These are phyloP conservation scores for Penicillium sp. DNA, from an alignment of 2,329 filamentous ascomycete species.

Conservation along the genomic window DNA sequence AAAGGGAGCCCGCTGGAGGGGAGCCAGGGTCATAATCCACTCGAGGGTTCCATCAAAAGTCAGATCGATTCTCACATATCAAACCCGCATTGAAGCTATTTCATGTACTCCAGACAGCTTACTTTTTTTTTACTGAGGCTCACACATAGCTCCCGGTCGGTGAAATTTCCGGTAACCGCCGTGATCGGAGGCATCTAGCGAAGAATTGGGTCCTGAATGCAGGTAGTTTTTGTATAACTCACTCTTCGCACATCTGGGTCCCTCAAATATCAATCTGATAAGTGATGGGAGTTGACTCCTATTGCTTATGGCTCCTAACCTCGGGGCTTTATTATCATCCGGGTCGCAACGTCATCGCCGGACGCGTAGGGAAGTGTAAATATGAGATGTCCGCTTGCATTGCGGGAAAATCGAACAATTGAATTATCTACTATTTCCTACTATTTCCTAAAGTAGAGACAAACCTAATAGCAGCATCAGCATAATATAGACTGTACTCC, in stretches of 20 bases:
- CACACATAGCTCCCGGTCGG: neutral
- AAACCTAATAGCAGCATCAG: neutral
- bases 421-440: neutral
- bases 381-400: neutral
- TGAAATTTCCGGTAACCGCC: neutral
- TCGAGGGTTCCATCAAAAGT: constrained; percentile 4
- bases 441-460: neutral
- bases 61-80: constrained; percentile 3
- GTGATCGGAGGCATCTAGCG: constrained; percentile 2
- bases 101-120: neutral
- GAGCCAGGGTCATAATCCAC: constrained; percentile 11
- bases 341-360: constrained; percentile 5
- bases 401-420: neutral
- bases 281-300: neutral
- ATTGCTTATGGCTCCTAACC: neutral
- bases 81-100: neutral
- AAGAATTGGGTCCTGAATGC: neutral
- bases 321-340: constrained; percentile 6
- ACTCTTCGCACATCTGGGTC: neutral
- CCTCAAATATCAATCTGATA: neutral
- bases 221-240: neutral
- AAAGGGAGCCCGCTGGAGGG: constrained; percentile 1
- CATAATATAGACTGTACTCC: neutral
- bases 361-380: constrained; percentile 2
- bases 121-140: no score